These are phyloP conservation scores for Linum tenue DNA, from an alignment of 345 rosid species.

Conservation along the genomic window DNA sequence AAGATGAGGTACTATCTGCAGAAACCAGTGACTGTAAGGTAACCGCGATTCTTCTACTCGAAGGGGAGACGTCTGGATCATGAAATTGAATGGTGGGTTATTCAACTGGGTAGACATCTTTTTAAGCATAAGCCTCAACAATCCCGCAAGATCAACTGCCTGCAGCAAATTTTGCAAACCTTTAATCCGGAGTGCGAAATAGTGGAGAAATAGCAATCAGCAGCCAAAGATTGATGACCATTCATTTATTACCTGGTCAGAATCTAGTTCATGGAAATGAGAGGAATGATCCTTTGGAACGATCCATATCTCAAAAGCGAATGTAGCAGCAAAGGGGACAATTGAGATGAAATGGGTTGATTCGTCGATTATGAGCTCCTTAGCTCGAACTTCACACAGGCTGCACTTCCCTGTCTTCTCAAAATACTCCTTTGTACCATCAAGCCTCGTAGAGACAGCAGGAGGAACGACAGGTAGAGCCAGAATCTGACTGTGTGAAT, in stretches of 20 bases:
- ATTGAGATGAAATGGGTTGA: conserved; percentile 50
- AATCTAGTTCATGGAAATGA: conserved; percentile 58
- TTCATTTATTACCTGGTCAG: conserved; percentile 34
- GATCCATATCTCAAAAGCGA: conserved; percentile 85
- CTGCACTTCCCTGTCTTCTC: conserved; percentile 50
- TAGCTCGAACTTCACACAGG: conserved; percentile 47
- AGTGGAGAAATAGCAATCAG: not conserved
- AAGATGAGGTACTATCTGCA: conserved; percentile 67
- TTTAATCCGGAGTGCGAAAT: not conserved
- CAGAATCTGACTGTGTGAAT: conserved; percentile 81
- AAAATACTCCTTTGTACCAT: conserved; percentile 51
- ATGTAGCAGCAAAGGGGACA: conserved; percentile 58
- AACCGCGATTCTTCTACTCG: conserved; percentile 28
- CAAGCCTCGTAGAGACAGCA: conserved; percentile 41
- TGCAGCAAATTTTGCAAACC: conserved; percentile 20
- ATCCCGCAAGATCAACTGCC: conserved; percentile 69
- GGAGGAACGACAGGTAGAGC: conserved; percentile 78
- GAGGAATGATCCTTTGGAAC: conserved; percentile 55
- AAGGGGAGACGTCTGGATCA: conserved; percentile 81
- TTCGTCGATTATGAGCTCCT: conserved; percentile 50
- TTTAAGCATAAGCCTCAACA: conserved; percentile 58
- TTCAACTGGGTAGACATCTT: conserved; percentile 54
- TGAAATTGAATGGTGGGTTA: conserved; percentile 68
- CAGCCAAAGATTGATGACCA: not conserved
- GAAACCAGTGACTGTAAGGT: conserved; percentile 62